These are phyloP conservation scores for Suillus variegatus DNA, from an alignment of 768 basidiomycete species.

Conservation along the genomic window DNA sequence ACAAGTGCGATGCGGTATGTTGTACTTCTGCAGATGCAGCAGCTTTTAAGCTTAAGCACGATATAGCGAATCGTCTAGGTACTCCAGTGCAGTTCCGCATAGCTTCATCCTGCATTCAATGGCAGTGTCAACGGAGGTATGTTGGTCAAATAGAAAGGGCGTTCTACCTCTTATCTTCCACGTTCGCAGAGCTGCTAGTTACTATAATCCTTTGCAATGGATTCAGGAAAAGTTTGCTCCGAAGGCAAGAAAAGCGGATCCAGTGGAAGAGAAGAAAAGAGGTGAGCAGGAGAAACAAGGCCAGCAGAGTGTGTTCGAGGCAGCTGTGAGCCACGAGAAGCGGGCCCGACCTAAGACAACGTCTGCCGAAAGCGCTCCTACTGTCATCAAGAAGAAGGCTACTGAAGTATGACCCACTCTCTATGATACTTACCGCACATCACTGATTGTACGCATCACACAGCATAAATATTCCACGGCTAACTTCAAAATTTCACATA, in stretches of 20 bases:
- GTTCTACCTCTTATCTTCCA: conserved; percentile 5
- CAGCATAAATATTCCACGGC: conserved; percentile 94
- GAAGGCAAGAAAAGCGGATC: conserved; percentile 41
- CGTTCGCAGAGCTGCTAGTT: conserved; percentile 38
- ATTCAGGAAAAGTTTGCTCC: conserved; percentile 59
- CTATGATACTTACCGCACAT: too few relatives aligned
- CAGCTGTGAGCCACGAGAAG: conserved; percentile 20
- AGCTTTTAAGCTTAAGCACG: conserved; percentile 3
- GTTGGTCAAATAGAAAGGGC: conserved; percentile 18
- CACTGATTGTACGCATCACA: background rate
- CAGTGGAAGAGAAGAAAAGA: conserved; percentile 45
- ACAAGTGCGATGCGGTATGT: conserved; percentile 27
- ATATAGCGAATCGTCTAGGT: conserved; percentile 17
- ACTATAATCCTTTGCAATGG: conserved; percentile 64
- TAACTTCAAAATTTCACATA: conserved; percentile 89
- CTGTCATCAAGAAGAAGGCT: conserved; percentile 26
- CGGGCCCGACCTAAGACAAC: background rate
- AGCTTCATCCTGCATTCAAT: conserved; percentile 28
- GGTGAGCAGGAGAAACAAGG: conserved; percentile 43
- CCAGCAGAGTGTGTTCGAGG: conserved; percentile 14
- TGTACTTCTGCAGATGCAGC: background rate
- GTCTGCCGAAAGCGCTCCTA: conserved; percentile 2
- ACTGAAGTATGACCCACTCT: conserved; percentile 24
- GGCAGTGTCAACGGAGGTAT: conserved; percentile 48
- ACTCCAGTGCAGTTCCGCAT: conserved; percentile 17